Base-by-base conservation (phyloP, 352 stramenopile genomes). In the Pythium aphanidermatum region DNA sequence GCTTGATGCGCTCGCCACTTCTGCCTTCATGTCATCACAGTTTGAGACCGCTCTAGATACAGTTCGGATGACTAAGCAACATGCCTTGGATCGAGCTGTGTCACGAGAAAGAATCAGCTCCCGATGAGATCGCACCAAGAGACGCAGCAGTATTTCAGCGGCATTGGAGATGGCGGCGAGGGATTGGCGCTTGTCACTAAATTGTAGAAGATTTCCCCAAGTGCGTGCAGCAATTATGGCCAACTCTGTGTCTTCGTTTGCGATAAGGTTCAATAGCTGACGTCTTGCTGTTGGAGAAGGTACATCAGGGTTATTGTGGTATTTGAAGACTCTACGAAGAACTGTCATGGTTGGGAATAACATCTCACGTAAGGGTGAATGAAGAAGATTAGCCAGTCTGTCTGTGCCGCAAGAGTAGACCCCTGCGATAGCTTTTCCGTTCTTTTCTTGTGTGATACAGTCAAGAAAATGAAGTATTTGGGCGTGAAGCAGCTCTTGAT, bases 191-290 rank as follows among this genome's bases (percentile, higher is more conserved):
- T 88, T 86, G 51, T 84, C 71, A n/a, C 70, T 58, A 37, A 70
- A 70, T 17, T 70, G 58, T 12, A 84, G 60, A 2, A 88, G 56
- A 14, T 86, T 88, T 4, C 71, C 69, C 71, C 73, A 88, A 0
- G 84, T 73, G 28, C 75, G 63, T 11, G 58, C 75, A 0, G 68
- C 68, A 2, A 43, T 36, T 0, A 85, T 46, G 2, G 44, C 55
- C 7, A 70, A 46, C 10, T 17, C 13, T 8, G 16, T 8, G 24
- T 43, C 38, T 7, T 46, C 24, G 10, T 9, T 19, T 5, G 32
- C 23, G 27, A 85, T 12, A 11, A 86, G 49, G 10, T 68, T 74
- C 0, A 49, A 62, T 1, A 86, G 46, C 26, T 84, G 69, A 8
- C 73, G 68, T 20, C 68, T 61, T n/a, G 71, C 49, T 14, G 60